phyloP scores from a whole-genome alignment of 768 basidiomycete species.

The Hygrocybe coccinea region DNA sequence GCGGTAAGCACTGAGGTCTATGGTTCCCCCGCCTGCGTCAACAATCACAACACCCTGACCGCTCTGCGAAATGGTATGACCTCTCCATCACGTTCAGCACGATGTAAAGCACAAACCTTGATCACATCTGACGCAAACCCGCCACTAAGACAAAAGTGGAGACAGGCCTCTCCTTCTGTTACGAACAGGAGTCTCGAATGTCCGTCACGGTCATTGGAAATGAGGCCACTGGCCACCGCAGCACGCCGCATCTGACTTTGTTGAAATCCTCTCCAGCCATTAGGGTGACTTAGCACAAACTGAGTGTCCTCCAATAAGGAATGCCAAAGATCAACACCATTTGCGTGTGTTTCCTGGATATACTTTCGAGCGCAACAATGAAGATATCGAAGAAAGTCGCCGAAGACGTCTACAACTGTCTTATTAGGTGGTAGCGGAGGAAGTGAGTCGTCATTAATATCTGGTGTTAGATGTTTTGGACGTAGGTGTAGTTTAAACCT shows the following conservation, averaged over 20 bases:
- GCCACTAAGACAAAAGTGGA: conserved; percentile 48
- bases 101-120: conserved; percentile 20
- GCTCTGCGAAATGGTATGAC: conserved; percentile 26
- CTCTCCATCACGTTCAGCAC: too few relatives aligned
- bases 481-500: conserved; percentile 38
- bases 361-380: conserved; percentile 39
- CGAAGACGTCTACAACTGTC: conserved; percentile 40
- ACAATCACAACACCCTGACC: conserved; percentile 49
- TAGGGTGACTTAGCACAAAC: conserved; percentile 51
- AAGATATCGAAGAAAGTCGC: conserved; percentile 48
- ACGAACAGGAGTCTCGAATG: conserved; percentile 48
- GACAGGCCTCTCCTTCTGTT: conserved; percentile 61
- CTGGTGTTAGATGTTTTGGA: conserved; percentile 11
- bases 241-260: conserved; percentile 51
- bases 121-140: conserved; percentile 36
- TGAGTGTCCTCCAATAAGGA: conserved; percentile 39
- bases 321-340: conserved; percentile 37
- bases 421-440: conserved; percentile 41
- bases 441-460: conserved; percentile 25
- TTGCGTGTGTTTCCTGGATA: conserved; percentile 43
- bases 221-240: conserved; percentile 45
- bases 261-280: conserved; percentile 58
- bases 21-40: conserved; percentile 59
- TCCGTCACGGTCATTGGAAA: conserved; percentile 36
- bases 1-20: conserved; percentile 55